Conservation (phyloP, 768 basidiomycete species). For the Russula dissimulans region DNA sequence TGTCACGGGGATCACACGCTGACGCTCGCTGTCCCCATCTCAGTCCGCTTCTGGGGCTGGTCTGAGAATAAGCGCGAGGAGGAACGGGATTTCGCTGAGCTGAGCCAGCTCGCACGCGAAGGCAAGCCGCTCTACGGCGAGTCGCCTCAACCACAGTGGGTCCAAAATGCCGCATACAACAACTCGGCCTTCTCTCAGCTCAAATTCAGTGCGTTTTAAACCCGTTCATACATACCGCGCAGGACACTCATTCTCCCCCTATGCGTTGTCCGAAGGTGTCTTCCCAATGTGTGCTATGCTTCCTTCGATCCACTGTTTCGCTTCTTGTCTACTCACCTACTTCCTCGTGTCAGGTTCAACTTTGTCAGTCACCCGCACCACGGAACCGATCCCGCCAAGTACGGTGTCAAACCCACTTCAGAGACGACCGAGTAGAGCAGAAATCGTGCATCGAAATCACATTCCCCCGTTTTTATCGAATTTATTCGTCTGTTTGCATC, state of each 20-base stretch:
- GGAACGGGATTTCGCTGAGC: slow-evolving; percentile 65
- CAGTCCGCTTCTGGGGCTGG: slow-evolving; percentile 96
- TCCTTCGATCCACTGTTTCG: background rate
- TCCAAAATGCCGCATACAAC: slow-evolving; percentile 76
- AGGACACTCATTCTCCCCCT: background rate
- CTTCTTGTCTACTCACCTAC: background rate
- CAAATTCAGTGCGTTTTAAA: slow-evolving; percentile 60
- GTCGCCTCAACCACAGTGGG: slow-evolving; percentile 73
- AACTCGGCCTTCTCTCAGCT: slow-evolving; percentile 93
- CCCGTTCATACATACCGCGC: background rate
- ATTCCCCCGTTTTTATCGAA: background rate
- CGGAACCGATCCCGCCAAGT: slow-evolving; percentile 79
- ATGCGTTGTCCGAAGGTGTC: slow-evolving; percentile 34
- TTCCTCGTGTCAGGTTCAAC: slow-evolving; percentile 64
- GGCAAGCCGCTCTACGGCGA: slow-evolving; percentile 85
- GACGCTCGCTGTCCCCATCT: slow-evolving; percentile 9
- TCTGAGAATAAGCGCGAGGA: slow-evolving; percentile 80
- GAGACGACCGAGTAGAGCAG: slow-evolving; percentile 21
- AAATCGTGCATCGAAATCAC: slow-evolving; percentile 1
- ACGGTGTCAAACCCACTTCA: slow-evolving; percentile 28
- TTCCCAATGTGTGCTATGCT: slow-evolving; percentile 60
- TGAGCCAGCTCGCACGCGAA: slow-evolving; percentile 60
- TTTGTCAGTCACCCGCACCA: slow-evolving; percentile 86
- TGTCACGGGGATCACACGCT: background rate
- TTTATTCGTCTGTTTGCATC: background rate